Evolutionary conservation across 2,329 filamentous ascomycete species (phyloP).

Genomic region (Claviceps monticola): DNA sequence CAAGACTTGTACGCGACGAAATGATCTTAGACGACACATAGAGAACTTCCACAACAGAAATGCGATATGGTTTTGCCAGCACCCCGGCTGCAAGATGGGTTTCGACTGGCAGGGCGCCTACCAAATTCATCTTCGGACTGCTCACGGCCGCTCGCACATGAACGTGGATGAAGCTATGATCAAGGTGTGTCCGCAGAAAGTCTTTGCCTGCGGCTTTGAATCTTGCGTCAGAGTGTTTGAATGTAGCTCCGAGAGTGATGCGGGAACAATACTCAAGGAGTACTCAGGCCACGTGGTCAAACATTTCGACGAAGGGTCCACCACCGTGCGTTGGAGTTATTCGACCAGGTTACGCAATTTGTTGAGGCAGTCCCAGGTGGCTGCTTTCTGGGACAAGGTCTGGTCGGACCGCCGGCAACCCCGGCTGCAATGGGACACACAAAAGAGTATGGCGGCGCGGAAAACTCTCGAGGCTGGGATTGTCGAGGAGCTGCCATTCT

Average conservation of each 20-base stretch:
- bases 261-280: slow-evolving; percentile 25
- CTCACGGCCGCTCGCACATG: slow-evolving; percentile 28
- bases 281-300: slow-evolving; percentile 33
- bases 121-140: slow-evolving; percentile 31
- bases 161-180: slow-evolving; percentile 28
- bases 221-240: slow-evolving; percentile 31
- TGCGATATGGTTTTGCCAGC: slow-evolving; percentile 31
- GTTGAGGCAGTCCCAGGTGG: slow-evolving; percentile 24
- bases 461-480: slow-evolving; percentile 33
- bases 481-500: slow-evolving; percentile 23
- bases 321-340: slow-evolving; percentile 29
- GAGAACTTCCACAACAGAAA: slow-evolving; percentile 34
- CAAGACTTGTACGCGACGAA: slow-evolving; percentile 11
- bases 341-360: slow-evolving; percentile 31
- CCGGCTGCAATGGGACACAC: slow-evolving; percentile 26
- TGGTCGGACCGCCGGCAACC: slow-evolving; percentile 22
- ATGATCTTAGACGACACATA: slow-evolving; percentile 35
- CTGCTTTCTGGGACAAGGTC: slow-evolving; percentile 22
- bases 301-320: slow-evolving; percentile 30
- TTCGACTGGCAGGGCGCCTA: slow-evolving; percentile 36
- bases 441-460: slow-evolving; percentile 26
- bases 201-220: slow-evolving; percentile 35
- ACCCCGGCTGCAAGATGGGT: slow-evolving; percentile 28
- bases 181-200: slow-evolving; percentile 29
- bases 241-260: slow-evolving; percentile 25